A percentile compares a stretch with the other conserved stretches of the same genome.
These are phyloP conservation scores for Truncatella angustata DNA, from an alignment of 2,329 filamentous ascomycete genomes.

Conservation along the genomic window DNA sequence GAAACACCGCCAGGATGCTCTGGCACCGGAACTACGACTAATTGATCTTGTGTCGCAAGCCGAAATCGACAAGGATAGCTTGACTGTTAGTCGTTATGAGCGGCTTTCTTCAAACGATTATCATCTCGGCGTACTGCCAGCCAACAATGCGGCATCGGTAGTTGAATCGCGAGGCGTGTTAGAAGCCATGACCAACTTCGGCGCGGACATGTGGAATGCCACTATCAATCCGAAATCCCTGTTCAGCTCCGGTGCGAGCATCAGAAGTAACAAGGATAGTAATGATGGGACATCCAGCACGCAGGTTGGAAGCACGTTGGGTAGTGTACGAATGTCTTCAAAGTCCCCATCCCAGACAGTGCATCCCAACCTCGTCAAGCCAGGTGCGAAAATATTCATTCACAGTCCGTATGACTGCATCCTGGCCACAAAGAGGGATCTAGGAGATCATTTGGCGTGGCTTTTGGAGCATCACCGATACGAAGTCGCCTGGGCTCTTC, in stretches of 20 bases:
- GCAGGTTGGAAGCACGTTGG: conserved; percentile 37
- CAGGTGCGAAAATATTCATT: conserved; percentile 75
- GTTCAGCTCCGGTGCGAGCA: conserved; percentile 82
- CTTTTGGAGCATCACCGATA: conserved; percentile 79
- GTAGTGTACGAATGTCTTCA: conserved; percentile 29
- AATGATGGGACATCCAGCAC: conserved; percentile 57
- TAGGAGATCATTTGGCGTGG: conserved; percentile 84
- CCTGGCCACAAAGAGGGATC: conserved; percentile 82
- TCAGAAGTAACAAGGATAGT: conserved; percentile 61
- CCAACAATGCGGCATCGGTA: conserved; percentile 63
- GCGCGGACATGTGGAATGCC: conserved; percentile 83
- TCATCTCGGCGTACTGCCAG: conserved; percentile 80
- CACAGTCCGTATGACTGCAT: conserved; percentile 97
- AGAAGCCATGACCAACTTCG: conserved; percentile 70
- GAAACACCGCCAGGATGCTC: conserved; percentile 71
- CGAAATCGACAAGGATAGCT: conserved; percentile 81
- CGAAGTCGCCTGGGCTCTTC: conserved; percentile 81
- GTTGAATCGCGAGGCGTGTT: conserved; percentile 68
- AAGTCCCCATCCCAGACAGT: conserved; percentile 33
- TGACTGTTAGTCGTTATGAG: conserved; percentile 85
- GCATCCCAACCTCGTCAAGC: conserved; percentile 55
- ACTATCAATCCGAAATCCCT: conserved; percentile 84
- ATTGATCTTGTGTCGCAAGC: conserved; percentile 87
- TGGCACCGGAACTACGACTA: conserved; percentile 84
- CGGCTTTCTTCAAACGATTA: conserved; percentile 86